phyloP scores from a whole-genome alignment of 2,329 filamentous ascomycete species.

The Arthrobotrys iridis region DNA sequence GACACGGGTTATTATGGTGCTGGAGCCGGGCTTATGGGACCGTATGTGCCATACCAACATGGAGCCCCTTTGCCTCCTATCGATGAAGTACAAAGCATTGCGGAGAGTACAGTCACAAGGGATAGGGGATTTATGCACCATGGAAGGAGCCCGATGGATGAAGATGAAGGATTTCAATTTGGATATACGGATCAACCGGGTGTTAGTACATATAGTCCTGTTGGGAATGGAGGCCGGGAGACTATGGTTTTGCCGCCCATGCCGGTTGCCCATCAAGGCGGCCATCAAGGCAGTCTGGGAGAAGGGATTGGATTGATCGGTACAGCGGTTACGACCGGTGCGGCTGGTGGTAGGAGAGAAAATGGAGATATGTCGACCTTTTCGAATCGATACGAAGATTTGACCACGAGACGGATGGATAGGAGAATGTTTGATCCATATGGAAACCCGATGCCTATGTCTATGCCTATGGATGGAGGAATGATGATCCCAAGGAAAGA shows the following conservation, averaged over 20 bases:
- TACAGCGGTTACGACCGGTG: slow-evolving; percentile 19
- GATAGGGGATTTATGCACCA: slow-evolving; percentile 4
- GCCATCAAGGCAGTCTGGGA: slow-evolving; percentile 20
- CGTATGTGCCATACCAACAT: slow-evolving; percentile 41
- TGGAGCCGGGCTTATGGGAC: slow-evolving; percentile 12
- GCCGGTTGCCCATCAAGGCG: slow-evolving; percentile 17
- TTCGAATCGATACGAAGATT: slow-evolving; percentile 47
- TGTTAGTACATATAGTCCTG: slow-evolving; percentile 32
- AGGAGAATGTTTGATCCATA: slow-evolving; percentile 46
- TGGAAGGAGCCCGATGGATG: background rate
- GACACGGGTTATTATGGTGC: slow-evolving; percentile 50
- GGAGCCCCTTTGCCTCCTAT: slow-evolving; percentile 49
- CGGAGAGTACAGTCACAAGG: slow-evolving; percentile 31
- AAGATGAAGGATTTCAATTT: slow-evolving; percentile 37
- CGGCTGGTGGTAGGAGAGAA: background rate
- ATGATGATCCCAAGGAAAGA: slow-evolving; percentile 48
- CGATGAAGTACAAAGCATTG: slow-evolving; percentile 53
- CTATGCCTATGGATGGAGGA: background rate
- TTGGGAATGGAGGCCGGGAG: slow-evolving; percentile 2
- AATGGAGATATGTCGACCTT: slow-evolving; percentile 23
- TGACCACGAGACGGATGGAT: slow-evolving; percentile 23
- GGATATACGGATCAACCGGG: slow-evolving; percentile 23
- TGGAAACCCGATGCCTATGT: slow-evolving; percentile 24
- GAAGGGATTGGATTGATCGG: slow-evolving; percentile 29
- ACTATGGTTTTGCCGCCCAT: slow-evolving; percentile 26